phyloP scores from a whole-genome alignment of 2,329 filamentous ascomycete genomes.

The Biscogniauxia marginata region DNA sequence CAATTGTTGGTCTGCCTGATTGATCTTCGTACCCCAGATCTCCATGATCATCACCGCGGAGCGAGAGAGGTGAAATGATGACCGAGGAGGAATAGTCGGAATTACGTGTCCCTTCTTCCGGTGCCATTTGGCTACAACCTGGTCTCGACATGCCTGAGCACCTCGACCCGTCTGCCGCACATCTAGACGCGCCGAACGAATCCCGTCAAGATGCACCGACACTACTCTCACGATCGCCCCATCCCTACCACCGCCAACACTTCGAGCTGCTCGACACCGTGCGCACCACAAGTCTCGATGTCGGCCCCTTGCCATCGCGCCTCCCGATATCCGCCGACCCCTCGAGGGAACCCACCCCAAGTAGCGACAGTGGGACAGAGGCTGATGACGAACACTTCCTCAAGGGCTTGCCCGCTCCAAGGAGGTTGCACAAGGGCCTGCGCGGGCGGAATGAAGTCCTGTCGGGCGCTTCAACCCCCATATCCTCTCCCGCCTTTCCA shows the following conservation, averaged over 20 bases:
- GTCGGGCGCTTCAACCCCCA: conserved; percentile 56
- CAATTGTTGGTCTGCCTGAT: background rate
- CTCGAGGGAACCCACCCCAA: conserved; percentile 55
- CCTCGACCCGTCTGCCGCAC: conserved; percentile 37
- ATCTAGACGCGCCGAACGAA: conserved; percentile 24
- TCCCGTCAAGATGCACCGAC: conserved; percentile 41
- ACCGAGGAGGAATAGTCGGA: background rate
- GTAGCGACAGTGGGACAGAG: conserved; percentile 89
- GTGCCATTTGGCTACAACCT: conserved; percentile 1
- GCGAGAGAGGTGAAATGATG: background rate
- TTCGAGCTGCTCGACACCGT: conserved; percentile 54
- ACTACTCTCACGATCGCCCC: conserved; percentile 60
- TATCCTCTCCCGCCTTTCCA: conserved; percentile 47
- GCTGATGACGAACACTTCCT: conserved; percentile 92
- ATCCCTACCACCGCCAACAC: conserved; percentile 64
- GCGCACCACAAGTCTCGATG: conserved; percentile 33
- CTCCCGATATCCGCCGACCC: conserved; percentile 31
- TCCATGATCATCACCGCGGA: background rate
- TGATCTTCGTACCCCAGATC: background rate
- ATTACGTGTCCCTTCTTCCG: background rate
- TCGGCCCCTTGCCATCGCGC: conserved; percentile 14
- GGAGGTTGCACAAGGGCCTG: conserved; percentile 75
- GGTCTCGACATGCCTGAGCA: conserved; percentile 48
- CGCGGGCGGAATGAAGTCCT: conserved; percentile 56
- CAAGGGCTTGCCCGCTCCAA: conserved; percentile 80